phyloP scores from a whole-genome alignment of 805 yeast genomes.

The Diddensiella santjacobensis region DNA sequence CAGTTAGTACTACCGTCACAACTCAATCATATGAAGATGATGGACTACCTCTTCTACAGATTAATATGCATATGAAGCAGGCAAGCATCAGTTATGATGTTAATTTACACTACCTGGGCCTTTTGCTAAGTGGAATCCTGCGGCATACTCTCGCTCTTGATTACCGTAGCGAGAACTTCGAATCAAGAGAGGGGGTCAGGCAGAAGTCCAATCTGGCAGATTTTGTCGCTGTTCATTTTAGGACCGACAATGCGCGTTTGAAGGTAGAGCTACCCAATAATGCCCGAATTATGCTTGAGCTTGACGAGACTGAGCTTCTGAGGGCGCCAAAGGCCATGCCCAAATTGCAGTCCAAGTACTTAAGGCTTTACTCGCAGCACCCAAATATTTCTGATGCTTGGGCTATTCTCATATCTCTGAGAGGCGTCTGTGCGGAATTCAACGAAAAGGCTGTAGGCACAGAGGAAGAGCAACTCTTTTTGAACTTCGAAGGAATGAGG shows the following conservation, averaged over 20 bases:
- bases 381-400: slow-evolving; percentile 42
- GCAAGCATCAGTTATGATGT: slow-evolving; percentile 26
- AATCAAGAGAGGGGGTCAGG: not conserved
- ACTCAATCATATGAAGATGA: slow-evolving; percentile 14
- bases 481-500: slow-evolving; percentile 34
- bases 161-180: not conserved
- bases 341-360: slow-evolving; percentile 33
- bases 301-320: slow-evolving; percentile 34
- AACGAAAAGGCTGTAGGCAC: slow-evolving; percentile 11
- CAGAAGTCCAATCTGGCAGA: slow-evolving; percentile 1
- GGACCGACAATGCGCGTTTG: slow-evolving; percentile 29
- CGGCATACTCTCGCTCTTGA: slow-evolving; percentile 37
- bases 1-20: slow-evolving; percentile 24
- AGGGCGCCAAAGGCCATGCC: slow-evolving; percentile 32
- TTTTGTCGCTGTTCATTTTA: slow-evolving; percentile 28
- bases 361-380: slow-evolving; percentile 47
- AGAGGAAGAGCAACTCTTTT: slow-evolving; percentile 22
- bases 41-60: slow-evolving; percentile 17
- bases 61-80: slow-evolving; percentile 23
- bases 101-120: slow-evolving; percentile 43
- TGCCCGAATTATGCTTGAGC: slow-evolving; percentile 46
- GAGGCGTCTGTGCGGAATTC: slow-evolving; percentile 24
- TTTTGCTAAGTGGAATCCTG: slow-evolving; percentile 45
- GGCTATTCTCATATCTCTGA: slow-evolving; percentile 35
- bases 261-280: slow-evolving; percentile 45